These are phyloP conservation scores for Abortiporus biennis DNA, from an alignment of 1,284 basidiomycete genomes.

Conservation along the genomic window DNA sequence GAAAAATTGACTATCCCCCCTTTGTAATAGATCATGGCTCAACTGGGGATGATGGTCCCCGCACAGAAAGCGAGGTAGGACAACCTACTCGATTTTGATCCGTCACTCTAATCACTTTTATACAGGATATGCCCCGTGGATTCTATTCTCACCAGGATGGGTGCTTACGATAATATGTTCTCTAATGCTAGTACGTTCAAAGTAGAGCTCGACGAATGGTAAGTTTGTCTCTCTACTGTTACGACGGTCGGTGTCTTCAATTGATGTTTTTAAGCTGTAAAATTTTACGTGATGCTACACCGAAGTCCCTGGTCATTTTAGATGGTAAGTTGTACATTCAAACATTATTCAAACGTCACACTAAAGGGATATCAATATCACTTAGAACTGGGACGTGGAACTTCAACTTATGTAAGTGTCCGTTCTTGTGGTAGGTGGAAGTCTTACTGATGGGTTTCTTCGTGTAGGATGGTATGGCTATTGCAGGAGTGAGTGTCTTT, in stretches of 20 bases:
- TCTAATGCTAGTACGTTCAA: slow-evolving; percentile 94
- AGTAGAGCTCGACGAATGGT: slow-evolving; percentile 95
- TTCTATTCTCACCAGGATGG: slow-evolving; percentile 95
- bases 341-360: not conserved
- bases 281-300: slow-evolving; percentile 86
- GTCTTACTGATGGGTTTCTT: slow-evolving; percentile 16
- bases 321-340: slow-evolving; percentile 65
- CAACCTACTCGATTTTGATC: slow-evolving; percentile 1
- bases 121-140: slow-evolving; percentile 84
- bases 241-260: no score
- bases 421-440: not conserved
- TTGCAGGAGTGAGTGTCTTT: slow-evolving; percentile 63
- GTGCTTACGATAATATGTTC: slow-evolving; percentile 98
- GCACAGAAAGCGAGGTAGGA: slow-evolving; percentile 73
- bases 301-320: slow-evolving; percentile 89
- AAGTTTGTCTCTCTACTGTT: slow-evolving; percentile 9
- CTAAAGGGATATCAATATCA: slow-evolving; percentile 11
- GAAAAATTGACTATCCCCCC: not conserved
- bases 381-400: slow-evolving; percentile 86
- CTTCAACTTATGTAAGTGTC: slow-evolving; percentile 70
- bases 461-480: slow-evolving; percentile 87
- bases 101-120: slow-evolving; percentile 3
- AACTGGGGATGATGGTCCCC: slow-evolving; percentile 97
- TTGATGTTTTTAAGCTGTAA: slow-evolving; percentile 56
- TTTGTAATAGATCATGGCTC: slow-evolving; percentile 88